A percentile compares a stretch with the other conserved stretches of the same genome.
Conservation (phyloP, 345 rosid species). For the Geranium brycei region DNA sequence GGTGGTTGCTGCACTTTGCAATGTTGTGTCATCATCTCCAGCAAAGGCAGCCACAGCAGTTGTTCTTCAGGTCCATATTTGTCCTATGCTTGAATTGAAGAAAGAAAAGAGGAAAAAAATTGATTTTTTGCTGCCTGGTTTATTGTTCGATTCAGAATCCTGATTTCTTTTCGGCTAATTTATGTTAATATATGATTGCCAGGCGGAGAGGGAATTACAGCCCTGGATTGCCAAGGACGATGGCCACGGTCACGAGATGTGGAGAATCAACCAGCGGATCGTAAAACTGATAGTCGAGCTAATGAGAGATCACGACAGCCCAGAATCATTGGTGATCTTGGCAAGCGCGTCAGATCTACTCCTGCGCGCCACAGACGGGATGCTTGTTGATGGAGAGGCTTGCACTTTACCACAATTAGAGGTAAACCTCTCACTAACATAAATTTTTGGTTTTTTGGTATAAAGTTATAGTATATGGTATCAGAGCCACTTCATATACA, state of each 20-base stretch:
- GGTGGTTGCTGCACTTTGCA: constrained; percentile 94
- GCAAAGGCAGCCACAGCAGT: constrained; percentile 86
- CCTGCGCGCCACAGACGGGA: constrained; percentile 90
- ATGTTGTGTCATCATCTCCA: constrained; percentile 83
- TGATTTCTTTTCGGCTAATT: too few species aligned
- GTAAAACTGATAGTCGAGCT: constrained; percentile 79
- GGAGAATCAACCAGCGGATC: constrained; percentile 92
- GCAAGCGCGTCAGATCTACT: constrained; percentile 94
- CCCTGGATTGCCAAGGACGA: constrained; percentile 98
- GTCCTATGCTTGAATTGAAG: constrained; percentile 18
- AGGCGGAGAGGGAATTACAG: constrained; percentile 94
- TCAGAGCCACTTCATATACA: too few species aligned
- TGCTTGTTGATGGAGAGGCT: constrained; percentile 97
- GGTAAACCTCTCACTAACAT: constrained; percentile 25
- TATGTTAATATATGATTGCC: constrained; percentile 21
- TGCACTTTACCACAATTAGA: constrained; percentile 92
- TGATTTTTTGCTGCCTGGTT: too few species aligned
- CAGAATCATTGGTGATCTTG: constrained; percentile 72
- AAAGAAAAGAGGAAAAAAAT: too few species aligned
- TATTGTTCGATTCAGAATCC: too few species aligned
- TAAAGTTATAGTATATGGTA: too few species aligned
- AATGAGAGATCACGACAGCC: constrained; percentile 80
- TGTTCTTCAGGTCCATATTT: constrained; percentile 77
- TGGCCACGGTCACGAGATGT: constrained; percentile 83
- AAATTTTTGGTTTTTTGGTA: too few species aligned